Percentiles rank a stretch among this genome's conserved stretches.
Evolutionary conservation across 345 rosid genomes (phyloP).

Genomic region (Murraya koenigii): DNA sequence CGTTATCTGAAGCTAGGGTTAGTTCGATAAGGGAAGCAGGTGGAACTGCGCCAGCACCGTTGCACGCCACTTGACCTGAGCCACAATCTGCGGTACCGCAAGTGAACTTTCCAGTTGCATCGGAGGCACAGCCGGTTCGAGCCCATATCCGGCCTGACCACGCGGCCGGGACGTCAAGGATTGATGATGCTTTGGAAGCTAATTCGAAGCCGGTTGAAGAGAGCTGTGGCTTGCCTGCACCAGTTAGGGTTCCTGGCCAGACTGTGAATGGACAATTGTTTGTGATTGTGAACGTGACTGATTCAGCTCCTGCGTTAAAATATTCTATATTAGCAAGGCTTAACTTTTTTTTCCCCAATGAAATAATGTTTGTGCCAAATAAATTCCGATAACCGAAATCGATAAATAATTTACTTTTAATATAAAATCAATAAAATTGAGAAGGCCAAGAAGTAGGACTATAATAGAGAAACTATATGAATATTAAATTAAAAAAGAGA

Average conservation of each 20-base stretch:
- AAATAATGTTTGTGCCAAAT: not conserved
- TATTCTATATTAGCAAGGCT: not conserved
- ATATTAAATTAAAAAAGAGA: too few species aligned
- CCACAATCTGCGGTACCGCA: constrained; percentile 52
- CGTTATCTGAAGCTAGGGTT: constrained; percentile 8
- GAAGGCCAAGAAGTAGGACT: too few species aligned
- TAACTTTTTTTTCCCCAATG: too few species aligned
- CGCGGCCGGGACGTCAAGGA: constrained; percentile 13
- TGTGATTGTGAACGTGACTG: constrained; percentile 35
- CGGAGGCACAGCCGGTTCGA: constrained; percentile 38
- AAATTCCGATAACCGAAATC: too few species aligned
- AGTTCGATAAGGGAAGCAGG: constrained; percentile 47
- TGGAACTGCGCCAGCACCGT: constrained; percentile 27
- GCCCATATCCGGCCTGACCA: constrained; percentile 62
- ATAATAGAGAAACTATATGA: too few species aligned
- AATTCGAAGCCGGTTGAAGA: constrained; percentile 54
- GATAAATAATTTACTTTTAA: too few species aligned
- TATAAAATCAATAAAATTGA: too few species aligned
- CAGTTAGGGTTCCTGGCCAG: constrained; percentile 44
- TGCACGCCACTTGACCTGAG: constrained; percentile 43
- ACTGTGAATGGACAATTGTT: constrained; percentile 49
- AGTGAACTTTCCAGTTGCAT: constrained; percentile 26
- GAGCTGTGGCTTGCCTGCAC: constrained; percentile 7
- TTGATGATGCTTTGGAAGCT: constrained; percentile 23
- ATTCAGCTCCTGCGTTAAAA: constrained; percentile 14